phyloP scores from a whole-genome alignment of 192 early-diverging fungal species.

The Thamnidium elegans region DNA sequence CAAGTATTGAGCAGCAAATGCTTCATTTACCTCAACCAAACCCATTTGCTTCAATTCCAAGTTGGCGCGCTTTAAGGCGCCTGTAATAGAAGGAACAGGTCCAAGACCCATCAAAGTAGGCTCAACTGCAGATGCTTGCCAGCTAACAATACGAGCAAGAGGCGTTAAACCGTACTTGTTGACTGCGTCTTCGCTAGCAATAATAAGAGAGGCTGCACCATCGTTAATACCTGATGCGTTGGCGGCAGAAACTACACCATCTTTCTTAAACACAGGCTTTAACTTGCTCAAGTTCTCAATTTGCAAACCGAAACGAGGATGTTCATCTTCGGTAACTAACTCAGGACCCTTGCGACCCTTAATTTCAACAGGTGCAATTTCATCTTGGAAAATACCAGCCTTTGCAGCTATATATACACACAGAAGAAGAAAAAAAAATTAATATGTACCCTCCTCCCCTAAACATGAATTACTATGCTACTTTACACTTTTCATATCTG shows the following conservation, averaged over 20 bases:
- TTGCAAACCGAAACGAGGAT: conserved; percentile 84
- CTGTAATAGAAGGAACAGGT: conserved; percentile 87
- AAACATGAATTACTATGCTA: too few species aligned
- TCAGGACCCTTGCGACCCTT: conserved; percentile 76
- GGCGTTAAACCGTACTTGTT: conserved; percentile 78
- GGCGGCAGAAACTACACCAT: conserved; percentile 89
- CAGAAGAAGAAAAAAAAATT: not conserved
- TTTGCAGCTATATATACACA: conserved; percentile 13
- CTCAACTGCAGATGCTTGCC: conserved; percentile 84
- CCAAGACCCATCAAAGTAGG: conserved; percentile 97
- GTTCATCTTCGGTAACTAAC: conserved; percentile 77
- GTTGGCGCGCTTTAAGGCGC: conserved; percentile 78
- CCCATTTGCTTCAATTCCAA: conserved; percentile 82
- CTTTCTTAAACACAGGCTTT: conserved; percentile 84
- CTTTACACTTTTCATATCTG: conserved; percentile 75
- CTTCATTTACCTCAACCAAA: conserved; percentile 96
- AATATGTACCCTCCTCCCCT: not conserved
- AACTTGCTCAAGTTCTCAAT: conserved; percentile 78
- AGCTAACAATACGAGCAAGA: conserved; percentile 82
- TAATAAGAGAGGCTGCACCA: conserved; percentile 83
- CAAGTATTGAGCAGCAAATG: conserved; percentile 92
- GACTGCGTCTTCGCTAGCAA: conserved; percentile 84
- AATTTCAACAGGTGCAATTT: conserved; percentile 83
- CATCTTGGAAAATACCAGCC: conserved; percentile 72
- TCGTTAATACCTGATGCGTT: conserved; percentile 96